phyloP scores from a whole-genome alignment of 225 moss, liverwort and hornwort genomes.

The Antitrichia curtipendula region DNA sequence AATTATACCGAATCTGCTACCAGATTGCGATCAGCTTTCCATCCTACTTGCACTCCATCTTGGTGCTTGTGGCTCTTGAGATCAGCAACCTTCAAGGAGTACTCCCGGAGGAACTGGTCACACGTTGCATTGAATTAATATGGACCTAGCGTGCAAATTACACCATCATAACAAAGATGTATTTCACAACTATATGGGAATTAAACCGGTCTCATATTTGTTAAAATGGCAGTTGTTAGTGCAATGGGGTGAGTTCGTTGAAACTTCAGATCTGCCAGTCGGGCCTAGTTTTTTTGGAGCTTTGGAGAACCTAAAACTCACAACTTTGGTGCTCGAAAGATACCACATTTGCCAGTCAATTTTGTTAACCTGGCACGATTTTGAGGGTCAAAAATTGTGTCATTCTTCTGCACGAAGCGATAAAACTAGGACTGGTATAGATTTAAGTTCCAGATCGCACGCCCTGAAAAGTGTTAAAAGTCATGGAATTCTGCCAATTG shows the following conservation, averaged over 20 bases:
- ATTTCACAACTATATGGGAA: not conserved
- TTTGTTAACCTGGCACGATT: not conserved
- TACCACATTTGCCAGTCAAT: too few species aligned
- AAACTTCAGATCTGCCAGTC: not conserved
- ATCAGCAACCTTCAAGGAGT: slow-evolving; percentile 71
- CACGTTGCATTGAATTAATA: not conserved
- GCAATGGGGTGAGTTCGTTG: not conserved
- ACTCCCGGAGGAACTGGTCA: slow-evolving; percentile 72
- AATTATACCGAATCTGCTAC: slow-evolving; percentile 66
- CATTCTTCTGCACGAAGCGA: not conserved
- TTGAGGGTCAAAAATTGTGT: not conserved
- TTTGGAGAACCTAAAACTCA: not conserved
- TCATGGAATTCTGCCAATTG: not conserved
- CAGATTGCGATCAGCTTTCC: slow-evolving; percentile 58
- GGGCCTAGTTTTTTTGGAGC: not conserved
- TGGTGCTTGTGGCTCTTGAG: slow-evolving; percentile 51
- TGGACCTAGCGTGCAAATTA: not conserved
- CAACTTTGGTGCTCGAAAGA: not conserved
- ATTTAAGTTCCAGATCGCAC: not conserved
- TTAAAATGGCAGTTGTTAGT: not conserved
- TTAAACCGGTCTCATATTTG: not conserved
- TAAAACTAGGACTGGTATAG: not conserved
- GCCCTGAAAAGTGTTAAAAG: not conserved
- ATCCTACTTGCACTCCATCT: slow-evolving; percentile 4
- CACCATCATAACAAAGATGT: not conserved